Evolutionary conservation across 495 filamentous ascomycete genomes (phyloP), one percentile per base, ranked within the genome.

Genomic region (Penicillium mononematosum): DNA sequence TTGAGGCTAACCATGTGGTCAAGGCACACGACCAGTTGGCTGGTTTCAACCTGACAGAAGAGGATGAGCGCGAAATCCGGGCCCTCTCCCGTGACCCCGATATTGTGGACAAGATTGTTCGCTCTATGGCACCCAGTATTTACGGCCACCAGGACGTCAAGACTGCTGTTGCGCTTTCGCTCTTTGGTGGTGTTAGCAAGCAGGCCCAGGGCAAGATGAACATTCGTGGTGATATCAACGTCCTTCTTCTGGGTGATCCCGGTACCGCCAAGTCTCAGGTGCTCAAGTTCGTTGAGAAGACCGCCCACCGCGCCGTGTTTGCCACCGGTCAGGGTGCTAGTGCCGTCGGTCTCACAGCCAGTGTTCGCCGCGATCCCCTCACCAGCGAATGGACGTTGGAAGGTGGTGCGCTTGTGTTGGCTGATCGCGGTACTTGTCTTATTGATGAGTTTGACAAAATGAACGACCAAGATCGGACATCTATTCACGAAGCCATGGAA

Each of bases 401-500:
- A 78, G 95, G 95, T 61, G 95, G 95, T 64, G 95, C 95, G 2
- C 78, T 99, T 19, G 95, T 99, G 52, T 82, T 99, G 36, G 95
- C 95, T 25, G 95, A 99, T 72, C 87, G 89, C 56, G 95, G 95
- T 43, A 95, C 90, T 36, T 99, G 95, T 68, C 79, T 99, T 31
- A 99, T 99, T 63, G 95, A 99, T 70, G 95, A 99, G 72, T 99
- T 99, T 72, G 95, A 99, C 82, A 99, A 99, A 81, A 99, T 99
- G 95, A 99, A 99, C 74, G 95, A 99, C 70, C 91, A 98, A 64
- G 95, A 99, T 70, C 81, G 94, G 43, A 99, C 95, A 1, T 95
- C 90, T 22, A 99, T 99, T 69, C 95, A 99, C 81, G 95, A 99
- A 80, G 95, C 95, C 56, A 99, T 99, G 95, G 95, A 99, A 72